Base-by-base conservation (phyloP, 352 stramenopile species). In the Phytophthora quininea region DNA sequence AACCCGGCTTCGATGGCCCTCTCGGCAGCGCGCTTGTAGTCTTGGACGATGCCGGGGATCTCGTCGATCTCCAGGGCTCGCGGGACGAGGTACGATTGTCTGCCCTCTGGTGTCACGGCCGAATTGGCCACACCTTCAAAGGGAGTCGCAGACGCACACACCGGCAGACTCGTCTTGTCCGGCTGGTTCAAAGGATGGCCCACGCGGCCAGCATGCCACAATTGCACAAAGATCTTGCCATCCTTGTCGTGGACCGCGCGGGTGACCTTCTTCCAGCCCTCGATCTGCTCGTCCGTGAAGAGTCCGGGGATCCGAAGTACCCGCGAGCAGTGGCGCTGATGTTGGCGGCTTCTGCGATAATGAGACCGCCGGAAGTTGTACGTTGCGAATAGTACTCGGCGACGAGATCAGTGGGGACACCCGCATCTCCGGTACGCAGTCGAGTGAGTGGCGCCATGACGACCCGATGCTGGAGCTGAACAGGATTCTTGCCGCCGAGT, bases 151-250 rank as follows among this genome's bases (percentile, higher is more conserved):
- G 67, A 88, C 2, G 88, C 54, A 10, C 73, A 86, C 19, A 92
- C 76, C 29, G 77, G 80, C 3, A 74, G 52, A 49, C 43, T 27
- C 49, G 83, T 67, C 6, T 77, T 80, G 40, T 79, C 76, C 24
- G 74, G 75, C 67, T 93, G 84, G 52, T 82, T 84, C 6, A 75
- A 60, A 8, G 79, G 74, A 66, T 98, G 88, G 10, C 79, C 64
- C 33, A 82, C 67, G 30, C 90, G 80, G 30, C 91, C 92, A 8
- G 80, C 80, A 67, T 98, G 90, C 90, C 90, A 97, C 8, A 97
- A 68, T 70, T 98, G 90, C 14, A 80, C 50, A 51, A 88, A 93
- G 49, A 97, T 96, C 42, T 83, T 79, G 60, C 80, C 87, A 24
- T 76, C 74, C 42, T 93, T 91, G 8, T 65, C 73, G 62, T 98